phyloP scores from a whole-genome alignment of 106 monocot species.

The Chionographis japonica region DNA sequence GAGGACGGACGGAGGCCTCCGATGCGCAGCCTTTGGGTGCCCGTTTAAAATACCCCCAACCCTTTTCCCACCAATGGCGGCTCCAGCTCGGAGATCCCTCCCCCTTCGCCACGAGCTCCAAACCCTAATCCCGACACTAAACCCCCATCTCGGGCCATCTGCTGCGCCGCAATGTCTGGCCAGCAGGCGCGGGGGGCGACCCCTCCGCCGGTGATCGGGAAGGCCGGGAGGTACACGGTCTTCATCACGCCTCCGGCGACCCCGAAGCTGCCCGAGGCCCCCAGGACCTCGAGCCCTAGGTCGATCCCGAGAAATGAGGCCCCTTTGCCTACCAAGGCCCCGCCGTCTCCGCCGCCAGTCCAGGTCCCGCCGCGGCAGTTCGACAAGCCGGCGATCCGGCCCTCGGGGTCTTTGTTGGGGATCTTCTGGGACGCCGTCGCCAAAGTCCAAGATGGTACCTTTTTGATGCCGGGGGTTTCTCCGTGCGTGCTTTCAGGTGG shows the following conservation, averaged over 20 bases:
- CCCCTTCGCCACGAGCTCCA: no score
- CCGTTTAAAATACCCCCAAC: no score
- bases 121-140: no score
- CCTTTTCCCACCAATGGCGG: no score
- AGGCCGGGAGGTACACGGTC: slow-evolving; percentile 38
- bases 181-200: slow-evolving; percentile 19
- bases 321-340: slow-evolving; percentile 1
- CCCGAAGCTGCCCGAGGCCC: slow-evolving; percentile 6
- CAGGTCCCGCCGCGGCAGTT: slow-evolving; percentile 84
- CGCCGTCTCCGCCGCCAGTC: slow-evolving; percentile 42
- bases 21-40: no score
- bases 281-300: slow-evolving; percentile 5
- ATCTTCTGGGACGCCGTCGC: slow-evolving; percentile 86
- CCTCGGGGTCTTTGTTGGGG: slow-evolving; percentile 38
- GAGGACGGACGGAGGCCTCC: no score
- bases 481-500: not conserved
- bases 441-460: slow-evolving; percentile 74
- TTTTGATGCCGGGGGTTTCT: not conserved
- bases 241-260: slow-evolving; percentile 44
- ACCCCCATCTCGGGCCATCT: no score
- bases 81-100: no score
- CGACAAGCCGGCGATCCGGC: slow-evolving; percentile 30
- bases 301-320: slow-evolving; percentile 9
- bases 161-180: not conserved
- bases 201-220: slow-evolving; percentile 47